Conservation (phyloP, 192 early-diverging fungal genomes). For the Coemansia sp. region DNA sequence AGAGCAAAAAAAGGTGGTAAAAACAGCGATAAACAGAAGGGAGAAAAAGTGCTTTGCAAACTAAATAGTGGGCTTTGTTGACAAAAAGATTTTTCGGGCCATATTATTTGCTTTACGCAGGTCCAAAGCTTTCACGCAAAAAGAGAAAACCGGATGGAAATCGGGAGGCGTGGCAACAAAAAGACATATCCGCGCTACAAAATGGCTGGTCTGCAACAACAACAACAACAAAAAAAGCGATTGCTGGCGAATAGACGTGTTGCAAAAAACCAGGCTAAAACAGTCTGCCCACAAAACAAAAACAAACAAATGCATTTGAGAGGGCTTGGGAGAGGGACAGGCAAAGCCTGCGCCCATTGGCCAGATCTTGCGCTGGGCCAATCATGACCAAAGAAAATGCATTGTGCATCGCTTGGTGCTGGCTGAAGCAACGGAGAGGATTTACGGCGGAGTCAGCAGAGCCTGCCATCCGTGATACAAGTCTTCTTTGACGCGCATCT, state of each 20-base stretch:
- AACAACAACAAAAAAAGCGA: neutral
- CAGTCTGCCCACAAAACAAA: neutral
- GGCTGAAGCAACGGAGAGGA: neutral
- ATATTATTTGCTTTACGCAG: neutral
- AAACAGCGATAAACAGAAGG: neutral
- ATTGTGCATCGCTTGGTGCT: neutral
- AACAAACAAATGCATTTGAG: slow-evolving; percentile 6
- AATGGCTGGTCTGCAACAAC: neutral
- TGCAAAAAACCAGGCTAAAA: neutral
- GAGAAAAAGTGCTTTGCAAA: neutral
- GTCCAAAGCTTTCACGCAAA: too few relatives aligned
- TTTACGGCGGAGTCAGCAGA: neutral
- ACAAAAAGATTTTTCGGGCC: neutral
- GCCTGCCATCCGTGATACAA: neutral
- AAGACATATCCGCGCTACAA: neutral
- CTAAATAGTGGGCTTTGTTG: slow-evolving; percentile 1
- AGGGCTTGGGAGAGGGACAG: neutral
- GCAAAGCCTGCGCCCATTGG: neutral
- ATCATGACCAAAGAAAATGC: neutral
- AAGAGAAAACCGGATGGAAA: neutral
- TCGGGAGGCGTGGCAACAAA: neutral
- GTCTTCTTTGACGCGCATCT: too few relatives aligned
- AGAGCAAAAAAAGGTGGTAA: neutral
- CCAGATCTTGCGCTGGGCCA: neutral
- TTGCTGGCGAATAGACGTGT: neutral